Evolutionary conservation across 176 grass and related monocot species (phyloP).

Genomic region (Pharus latifolius): DNA sequence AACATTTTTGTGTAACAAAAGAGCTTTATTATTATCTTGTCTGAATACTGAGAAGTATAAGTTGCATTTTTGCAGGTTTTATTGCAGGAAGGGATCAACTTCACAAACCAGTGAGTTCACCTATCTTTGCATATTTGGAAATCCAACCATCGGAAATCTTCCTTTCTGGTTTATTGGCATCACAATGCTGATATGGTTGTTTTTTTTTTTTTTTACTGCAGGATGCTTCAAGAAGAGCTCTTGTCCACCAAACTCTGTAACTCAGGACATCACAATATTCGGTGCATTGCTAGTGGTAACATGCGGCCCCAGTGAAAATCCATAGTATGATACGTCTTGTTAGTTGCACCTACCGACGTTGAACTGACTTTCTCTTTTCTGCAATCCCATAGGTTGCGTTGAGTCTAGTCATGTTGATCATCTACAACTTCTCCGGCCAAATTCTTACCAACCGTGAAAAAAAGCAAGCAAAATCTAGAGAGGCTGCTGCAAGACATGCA

Average conservation of each 20-base stretch:
- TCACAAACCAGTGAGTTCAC: constrained; percentile 52
- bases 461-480: constrained; percentile 84
- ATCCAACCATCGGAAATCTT: background rate
- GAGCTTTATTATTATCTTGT: background rate
- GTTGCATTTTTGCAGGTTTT: constrained; percentile 47
- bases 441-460: constrained; percentile 79
- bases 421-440: constrained; percentile 97
- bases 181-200: background rate
- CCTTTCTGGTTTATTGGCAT: background rate
- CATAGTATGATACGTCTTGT: background rate
- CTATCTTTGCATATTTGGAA: constrained; percentile 2
- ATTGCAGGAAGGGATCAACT: constrained; percentile 89
- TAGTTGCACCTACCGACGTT: background rate
- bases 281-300: constrained; percentile 73
- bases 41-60: background rate
- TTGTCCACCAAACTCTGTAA: constrained; percentile 67
- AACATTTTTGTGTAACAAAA: background rate
- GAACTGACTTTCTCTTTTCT: background rate
- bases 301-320: background rate
- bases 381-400: constrained; percentile 41
- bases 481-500: constrained; percentile 70
- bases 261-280: constrained; percentile 97
- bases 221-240: constrained; percentile 80
- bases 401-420: constrained; percentile 62
- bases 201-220: constrained; percentile 19